Evolutionary conservation across 768 basidiomycete species (phyloP).

Genomic region (Chalciporus piperatus): DNA sequence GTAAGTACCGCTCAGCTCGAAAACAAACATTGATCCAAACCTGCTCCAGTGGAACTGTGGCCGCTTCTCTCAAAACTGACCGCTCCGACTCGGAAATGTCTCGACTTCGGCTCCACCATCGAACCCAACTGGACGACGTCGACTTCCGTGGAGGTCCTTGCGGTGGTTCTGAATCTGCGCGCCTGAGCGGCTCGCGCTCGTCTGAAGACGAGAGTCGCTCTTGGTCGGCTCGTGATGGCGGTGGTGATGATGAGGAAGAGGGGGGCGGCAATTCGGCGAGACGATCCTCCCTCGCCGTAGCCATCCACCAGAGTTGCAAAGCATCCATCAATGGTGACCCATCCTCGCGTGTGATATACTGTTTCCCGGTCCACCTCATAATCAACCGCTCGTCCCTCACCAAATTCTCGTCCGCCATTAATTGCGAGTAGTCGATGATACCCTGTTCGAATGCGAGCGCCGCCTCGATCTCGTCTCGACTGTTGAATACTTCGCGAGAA

Average conservation of each 20-base stretch:
- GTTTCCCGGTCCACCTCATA: conserved; percentile 66
- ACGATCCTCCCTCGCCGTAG: conserved; percentile 30
- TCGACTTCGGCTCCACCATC: conserved; percentile 78
- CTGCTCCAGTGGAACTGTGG: conserved; percentile 24
- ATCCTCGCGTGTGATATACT: conserved; percentile 78
- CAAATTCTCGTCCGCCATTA: conserved; percentile 63
- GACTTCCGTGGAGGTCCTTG: conserved; percentile 38
- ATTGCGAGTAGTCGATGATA: conserved; percentile 59
- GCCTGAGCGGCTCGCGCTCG: conserved; percentile 32
- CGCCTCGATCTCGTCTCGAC: conserved; percentile 51
- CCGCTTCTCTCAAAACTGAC: conserved; percentile 21
- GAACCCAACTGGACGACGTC: conserved; percentile 70
- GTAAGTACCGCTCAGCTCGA: conserved; percentile 1
- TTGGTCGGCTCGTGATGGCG: conserved; percentile 27
- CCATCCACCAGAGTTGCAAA: conserved; percentile 65
- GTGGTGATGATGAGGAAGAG: conserved; percentile 5
- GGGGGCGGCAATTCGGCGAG: conserved; percentile 13
- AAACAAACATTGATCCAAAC: conserved; percentile 8
- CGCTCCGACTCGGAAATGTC: conserved; percentile 27
- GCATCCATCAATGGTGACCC: conserved; percentile 74
- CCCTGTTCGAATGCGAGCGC: conserved; percentile 55
- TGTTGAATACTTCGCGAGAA: conserved; percentile 27
- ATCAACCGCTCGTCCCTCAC: conserved; percentile 65
- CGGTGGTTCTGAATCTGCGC: conserved; percentile 36
- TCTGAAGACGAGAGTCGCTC: conserved; percentile 20